Evolutionary conservation across 164 flowering plant species (phyloP), one percentile per base, ranked within the genome.

Genomic region (Brasenia schreberi): DNA sequence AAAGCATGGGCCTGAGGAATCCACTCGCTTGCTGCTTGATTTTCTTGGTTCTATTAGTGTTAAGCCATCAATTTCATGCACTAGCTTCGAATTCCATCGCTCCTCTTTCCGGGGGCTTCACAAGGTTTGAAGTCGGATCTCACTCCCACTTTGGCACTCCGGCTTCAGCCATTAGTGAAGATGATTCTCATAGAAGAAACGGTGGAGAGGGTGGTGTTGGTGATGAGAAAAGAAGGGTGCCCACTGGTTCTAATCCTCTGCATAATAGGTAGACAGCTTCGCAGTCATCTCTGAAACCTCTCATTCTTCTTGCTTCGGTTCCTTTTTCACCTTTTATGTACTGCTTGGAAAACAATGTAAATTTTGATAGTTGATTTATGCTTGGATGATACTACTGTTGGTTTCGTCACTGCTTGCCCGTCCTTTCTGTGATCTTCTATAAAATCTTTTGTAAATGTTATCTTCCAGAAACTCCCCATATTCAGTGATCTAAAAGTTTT

Each of bases 261-360:
- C 65, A 63, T 39, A 63, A 63, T 17, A 63, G 65, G 33, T 63
- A 60, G 65, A 18, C n/a, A n/a, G 63, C 63, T 23, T 61, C 63
- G 2, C 18, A 18, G 12, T 23, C 33, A 7, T 61, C 63, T 61
- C 63, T 61, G 7, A 12, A 7, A 18, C 33, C 12, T n/a, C 63
- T 10, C 12, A 18, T 18, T n/a, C 63, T n/a, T 23, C 18, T 61
- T 61, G 4, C 19, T n/a, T 18, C 33, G 63, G 17, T 61, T 61
- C 18, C 18, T 18, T 23, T 11, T 4, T 14, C 56, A 9, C 7
- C 56, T 49, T 49, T 49, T 49, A 49, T 49, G 56, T 49, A 49
- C 56, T 49, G 14, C 56, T 9, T 49, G 10, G 16, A 14, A 49
- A 49, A 49, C 10, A 49, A 49, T 49, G 56, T 49, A 49, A 49